Evolutionary conservation across 2,329 filamentous ascomycete species (phyloP).

Genomic region (Niveomyces coronatus): DNA sequence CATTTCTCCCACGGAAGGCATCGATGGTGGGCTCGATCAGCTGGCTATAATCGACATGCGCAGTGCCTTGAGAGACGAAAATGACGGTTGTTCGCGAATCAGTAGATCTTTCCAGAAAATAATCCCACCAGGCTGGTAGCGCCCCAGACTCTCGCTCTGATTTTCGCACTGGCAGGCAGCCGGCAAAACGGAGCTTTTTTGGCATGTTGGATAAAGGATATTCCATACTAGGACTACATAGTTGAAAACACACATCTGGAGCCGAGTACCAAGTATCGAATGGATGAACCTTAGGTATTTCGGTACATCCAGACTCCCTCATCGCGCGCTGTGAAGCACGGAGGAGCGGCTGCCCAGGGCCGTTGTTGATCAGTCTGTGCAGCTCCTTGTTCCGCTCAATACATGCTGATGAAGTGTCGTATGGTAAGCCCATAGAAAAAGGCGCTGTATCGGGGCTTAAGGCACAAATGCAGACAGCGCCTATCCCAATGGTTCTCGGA

Average conservation of each 20-base stretch:
- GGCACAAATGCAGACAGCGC: too few relatives aligned
- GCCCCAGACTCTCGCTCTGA: not conserved
- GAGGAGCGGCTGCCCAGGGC: not conserved
- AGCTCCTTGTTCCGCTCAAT: not conserved
- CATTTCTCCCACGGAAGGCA: conserved; percentile 29
- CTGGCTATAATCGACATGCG: conserved; percentile 27
- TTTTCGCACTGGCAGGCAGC: not conserved
- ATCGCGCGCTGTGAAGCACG: not conserved
- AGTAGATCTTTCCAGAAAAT: too few relatives aligned
- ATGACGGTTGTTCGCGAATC: conserved; percentile 34
- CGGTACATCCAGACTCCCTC: not conserved
- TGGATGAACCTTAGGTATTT: not conserved
- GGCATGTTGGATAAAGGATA: not conserved
- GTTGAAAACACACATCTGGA: not conserved
- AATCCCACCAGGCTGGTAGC: not conserved
- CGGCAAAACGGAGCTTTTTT: not conserved
- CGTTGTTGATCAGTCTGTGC: not conserved
- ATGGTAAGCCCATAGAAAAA: not conserved
- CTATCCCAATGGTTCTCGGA: too few relatives aligned
- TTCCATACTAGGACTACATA: not conserved
- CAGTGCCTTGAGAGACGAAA: conserved; percentile 37
- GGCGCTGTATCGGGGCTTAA: not conserved
- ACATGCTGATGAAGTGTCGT: not conserved
- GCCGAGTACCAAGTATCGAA: too few relatives aligned
- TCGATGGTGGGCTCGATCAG: conserved; percentile 36